phyloP scores from a whole-genome alignment of 2,329 filamentous ascomycete species.

The Colletotrichum godetiae region DNA sequence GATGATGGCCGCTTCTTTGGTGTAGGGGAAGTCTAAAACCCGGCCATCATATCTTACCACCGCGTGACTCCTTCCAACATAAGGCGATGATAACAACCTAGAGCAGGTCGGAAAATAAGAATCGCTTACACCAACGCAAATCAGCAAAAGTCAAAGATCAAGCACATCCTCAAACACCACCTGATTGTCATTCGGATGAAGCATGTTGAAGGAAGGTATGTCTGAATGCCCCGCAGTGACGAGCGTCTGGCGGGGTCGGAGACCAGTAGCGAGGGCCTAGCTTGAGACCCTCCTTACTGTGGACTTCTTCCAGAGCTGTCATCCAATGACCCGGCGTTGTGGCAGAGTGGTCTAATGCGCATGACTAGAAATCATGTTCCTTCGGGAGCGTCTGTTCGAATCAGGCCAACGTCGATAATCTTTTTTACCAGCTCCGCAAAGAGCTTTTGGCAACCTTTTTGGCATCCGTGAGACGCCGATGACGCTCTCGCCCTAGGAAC shows the following conservation, averaged over 20 bases:
- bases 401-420: slow-evolving; percentile 15
- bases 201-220: neutral
- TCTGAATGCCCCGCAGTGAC: neutral
- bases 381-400: slow-evolving; percentile 32
- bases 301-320: fast-evolving
- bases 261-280: neutral
- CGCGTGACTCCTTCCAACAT: neutral
- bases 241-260: too few relatives aligned
- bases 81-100: neutral
- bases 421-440: neutral
- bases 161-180: neutral
- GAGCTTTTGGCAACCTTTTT: neutral
- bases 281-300: fast-evolving
- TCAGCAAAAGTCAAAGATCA: neutral
- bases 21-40: too few relatives aligned
- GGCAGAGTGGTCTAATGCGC: slow-evolving; percentile 32
- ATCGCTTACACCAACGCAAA: neutral
- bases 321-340: slow-evolving; percentile 14
- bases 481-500: neutral
- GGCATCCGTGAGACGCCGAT: neutral
- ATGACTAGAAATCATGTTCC: slow-evolving; percentile 32
- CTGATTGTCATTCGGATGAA: neutral
- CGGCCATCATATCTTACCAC: too few relatives aligned
- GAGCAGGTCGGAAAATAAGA: neutral
- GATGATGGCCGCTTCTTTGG: too few relatives aligned